Percentiles rank a stretch among this genome's conserved stretches.
phyloP scores from a whole-genome alignment of 1,284 basidiomycete genomes.

The Apiotrichum gamsii region DNA sequence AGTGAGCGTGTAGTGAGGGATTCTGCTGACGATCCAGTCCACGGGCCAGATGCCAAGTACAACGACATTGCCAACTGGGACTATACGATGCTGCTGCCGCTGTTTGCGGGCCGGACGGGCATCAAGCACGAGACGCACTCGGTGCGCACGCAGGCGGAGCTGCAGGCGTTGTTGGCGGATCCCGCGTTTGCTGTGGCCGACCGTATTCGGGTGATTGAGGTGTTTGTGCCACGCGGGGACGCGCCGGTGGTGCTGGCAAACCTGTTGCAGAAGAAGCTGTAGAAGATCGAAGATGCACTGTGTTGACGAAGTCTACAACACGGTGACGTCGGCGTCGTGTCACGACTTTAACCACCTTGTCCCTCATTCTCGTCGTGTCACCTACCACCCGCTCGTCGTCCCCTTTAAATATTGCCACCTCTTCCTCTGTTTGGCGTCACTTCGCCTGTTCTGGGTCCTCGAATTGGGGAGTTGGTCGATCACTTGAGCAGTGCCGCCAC shows the following conservation, averaged over 20 bases:
- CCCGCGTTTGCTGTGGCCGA: constrained; percentile 39
- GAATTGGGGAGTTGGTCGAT: no score
- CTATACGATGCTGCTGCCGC: constrained; percentile 44
- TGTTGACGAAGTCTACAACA: no score
- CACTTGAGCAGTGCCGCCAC: no score
- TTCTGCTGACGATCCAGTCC: constrained; percentile 37
- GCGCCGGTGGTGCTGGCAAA: constrained; percentile 16
- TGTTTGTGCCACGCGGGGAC: constrained; percentile 43
- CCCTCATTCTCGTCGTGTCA: no score
- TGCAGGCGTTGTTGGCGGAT: constrained; percentile 52
- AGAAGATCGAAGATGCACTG: no score
- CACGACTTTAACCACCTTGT: no score
- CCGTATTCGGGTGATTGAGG: constrained; percentile 44
- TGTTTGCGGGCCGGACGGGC: constrained; percentile 34
- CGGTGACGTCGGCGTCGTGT: no score
- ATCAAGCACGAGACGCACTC: constrained; percentile 30
- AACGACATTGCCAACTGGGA: constrained; percentile 49
- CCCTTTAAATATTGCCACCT: no score
- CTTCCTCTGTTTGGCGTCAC: no score
- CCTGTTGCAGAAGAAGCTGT: constrained; percentile 1
- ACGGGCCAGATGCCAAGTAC: constrained; percentile 45
- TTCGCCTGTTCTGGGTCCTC: no score
- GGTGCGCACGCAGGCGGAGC: constrained; percentile 48
- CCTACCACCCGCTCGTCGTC: no score
- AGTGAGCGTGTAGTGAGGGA: constrained; percentile 58